Evolutionary conservation across 2,329 filamentous ascomycete species (phyloP), one percentile per base, ranked within the genome.

Genomic region (Aspergillus sp.): DNA sequence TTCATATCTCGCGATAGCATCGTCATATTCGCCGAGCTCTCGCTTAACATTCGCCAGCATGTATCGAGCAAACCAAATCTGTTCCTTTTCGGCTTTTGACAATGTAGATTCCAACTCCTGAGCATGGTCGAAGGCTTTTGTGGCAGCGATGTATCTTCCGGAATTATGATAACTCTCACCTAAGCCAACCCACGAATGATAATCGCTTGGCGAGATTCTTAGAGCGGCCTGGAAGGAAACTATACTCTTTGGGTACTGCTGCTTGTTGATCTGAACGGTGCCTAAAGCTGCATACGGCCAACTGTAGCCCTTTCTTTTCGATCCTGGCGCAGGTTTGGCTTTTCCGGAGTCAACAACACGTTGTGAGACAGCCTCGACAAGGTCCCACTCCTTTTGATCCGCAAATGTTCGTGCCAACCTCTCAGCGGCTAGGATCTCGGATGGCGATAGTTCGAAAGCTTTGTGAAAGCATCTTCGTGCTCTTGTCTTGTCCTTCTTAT

Each of bases 161-260:
- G 93, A 96, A 65, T 90, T 95, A 71, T 97, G 90, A 69, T 99
- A 99, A 69, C 92, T 96, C 76, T 99, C 95, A n/a, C 93, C 95
- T 1, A 99, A 82, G 1, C 95, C 95, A 23, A 99, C 90, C 86
- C 93, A 99, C 0, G 91, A 96, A 75, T 99, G 90, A 69, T 98
- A 98, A 73, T 98, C 91, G 43, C 88, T 81, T 0, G 93, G 91
- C 2, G 87, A 85, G 48, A 96, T 90, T 53, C 93, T 84, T 35
- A 99, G 80, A 11, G 95, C 93, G 2, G 91, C 87, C 68, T 98
- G 90, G 72, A 98, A 99, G 0, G 91, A 96, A 8, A 93, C 87
- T 54, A 98, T 92, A 37, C 92, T 92, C 70, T 91, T 90, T 64
- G 87, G 81, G 66, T 93, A 98, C 59, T 96, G 91, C 70, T 96